A percentile compares a stretch with the other conserved stretches of the same genome.
Conservation (phyloP, 2,329 filamentous ascomycete genomes). For the Hypoxylon sp. region DNA sequence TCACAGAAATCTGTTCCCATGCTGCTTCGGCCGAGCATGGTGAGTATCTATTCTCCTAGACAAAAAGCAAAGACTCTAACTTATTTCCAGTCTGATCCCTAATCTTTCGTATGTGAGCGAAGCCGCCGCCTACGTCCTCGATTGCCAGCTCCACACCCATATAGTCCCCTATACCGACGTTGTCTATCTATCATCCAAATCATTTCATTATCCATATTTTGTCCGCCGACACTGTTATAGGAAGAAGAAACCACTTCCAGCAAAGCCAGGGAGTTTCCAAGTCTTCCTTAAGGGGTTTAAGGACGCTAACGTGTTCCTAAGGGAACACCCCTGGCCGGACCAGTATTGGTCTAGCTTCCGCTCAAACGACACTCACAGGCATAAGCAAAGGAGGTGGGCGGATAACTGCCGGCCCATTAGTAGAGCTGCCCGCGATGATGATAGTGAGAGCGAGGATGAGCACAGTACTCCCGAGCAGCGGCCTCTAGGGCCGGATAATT, state of each 20-base stretch:
- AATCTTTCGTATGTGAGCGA: slow-evolving; percentile 98
- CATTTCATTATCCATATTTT: slow-evolving; percentile 99
- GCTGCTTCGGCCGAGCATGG: slow-evolving; percentile 95
- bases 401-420: slow-evolving; percentile 81
- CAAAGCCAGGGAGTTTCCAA: slow-evolving; percentile 96
- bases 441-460: slow-evolving; percentile 68
- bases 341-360: slow-evolving; percentile 81
- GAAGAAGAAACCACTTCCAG: slow-evolving; percentile 87
- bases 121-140: slow-evolving; percentile 95
- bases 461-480: slow-evolving; percentile 55
- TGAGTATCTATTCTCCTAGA: slow-evolving; percentile 54
- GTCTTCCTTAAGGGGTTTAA: slow-evolving; percentile 98
- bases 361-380: slow-evolving; percentile 75
- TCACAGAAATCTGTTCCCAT: slow-evolving; percentile 96
- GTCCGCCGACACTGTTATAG: slow-evolving; percentile 89
- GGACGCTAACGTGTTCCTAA: slow-evolving; percentile 94
- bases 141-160: slow-evolving; percentile 89
- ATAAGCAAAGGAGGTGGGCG: slow-evolving; percentile 81
- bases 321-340: slow-evolving; percentile 97
- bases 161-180: slow-evolving; percentile 98
- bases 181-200: slow-evolving; percentile 93
- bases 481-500: slow-evolving; percentile 67
- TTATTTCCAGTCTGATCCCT: slow-evolving; percentile 79
- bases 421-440: slow-evolving; percentile 55
- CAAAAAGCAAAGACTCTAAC: slow-evolving; percentile 22